These are phyloP conservation scores for Chlamydomonas eustigma DNA, from an alignment of 139 green algal species.

Conservation along the genomic window DNA sequence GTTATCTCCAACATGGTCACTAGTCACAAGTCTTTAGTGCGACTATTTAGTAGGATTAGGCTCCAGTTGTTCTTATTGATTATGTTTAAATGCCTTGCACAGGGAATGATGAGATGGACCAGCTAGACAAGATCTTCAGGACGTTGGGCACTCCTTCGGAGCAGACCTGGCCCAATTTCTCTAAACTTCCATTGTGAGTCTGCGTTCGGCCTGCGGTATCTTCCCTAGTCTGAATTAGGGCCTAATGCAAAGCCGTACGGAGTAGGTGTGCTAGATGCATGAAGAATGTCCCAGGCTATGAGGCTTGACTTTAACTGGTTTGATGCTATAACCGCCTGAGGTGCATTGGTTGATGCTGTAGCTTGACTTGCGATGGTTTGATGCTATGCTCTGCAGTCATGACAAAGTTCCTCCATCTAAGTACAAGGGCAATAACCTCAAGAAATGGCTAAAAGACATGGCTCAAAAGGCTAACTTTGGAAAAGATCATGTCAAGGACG, in stretches of 20 bases:
- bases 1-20: no score
- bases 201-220: no score
- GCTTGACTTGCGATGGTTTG: not conserved
- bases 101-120: slow-evolving; percentile 82
- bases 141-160: slow-evolving; percentile 80
- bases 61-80: not conserved
- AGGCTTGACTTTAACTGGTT: no score
- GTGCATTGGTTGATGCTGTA: no score
- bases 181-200: not conserved
- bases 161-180: slow-evolving; percentile 51
- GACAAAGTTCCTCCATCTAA: slow-evolving; percentile 12
- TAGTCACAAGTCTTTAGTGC: no score
- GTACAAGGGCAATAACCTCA: slow-evolving; percentile 22
- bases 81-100: not conserved
- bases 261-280: no score
- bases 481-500: slow-evolving; percentile 13
- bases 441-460: slow-evolving; percentile 20
- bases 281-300: no score
- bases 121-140: slow-evolving; percentile 85
- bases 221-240: no score
- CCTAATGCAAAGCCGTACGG: no score
- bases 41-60: no score
- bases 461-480: not conserved
- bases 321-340: no score
- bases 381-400: slow-evolving; percentile 20